These are phyloP conservation scores for Vaccinium corymbosum DNA, from an alignment of 148 eudicot species.

Conservation along the genomic window DNA sequence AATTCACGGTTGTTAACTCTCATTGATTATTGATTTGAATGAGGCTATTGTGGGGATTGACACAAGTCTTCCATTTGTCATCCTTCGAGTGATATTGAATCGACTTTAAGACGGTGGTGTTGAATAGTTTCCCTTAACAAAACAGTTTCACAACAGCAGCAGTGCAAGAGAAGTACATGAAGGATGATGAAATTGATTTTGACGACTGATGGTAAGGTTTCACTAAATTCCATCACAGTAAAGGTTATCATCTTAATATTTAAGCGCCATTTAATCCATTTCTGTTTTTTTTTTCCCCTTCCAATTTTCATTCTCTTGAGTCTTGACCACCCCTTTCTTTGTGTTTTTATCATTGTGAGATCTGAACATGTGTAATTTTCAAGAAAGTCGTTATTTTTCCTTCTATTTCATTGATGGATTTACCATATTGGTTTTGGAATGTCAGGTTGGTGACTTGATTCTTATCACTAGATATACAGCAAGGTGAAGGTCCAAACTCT, in stretches of 20 bases:
- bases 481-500: background rate
- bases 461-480: background rate
- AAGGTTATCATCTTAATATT: background rate
- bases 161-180: slow-evolving; percentile 94
- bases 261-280: background rate
- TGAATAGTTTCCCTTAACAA: slow-evolving; percentile 43
- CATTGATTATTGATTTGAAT: background rate
- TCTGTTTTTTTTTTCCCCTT: background rate
- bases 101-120: background rate
- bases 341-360: background rate
- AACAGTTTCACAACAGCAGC: slow-evolving; percentile 68
- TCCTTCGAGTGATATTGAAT: background rate
- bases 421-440: background rate
- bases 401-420: too few relatives aligned
- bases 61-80: background rate
- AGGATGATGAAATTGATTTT: slow-evolving; percentile 53
- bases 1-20: background rate
- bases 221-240: background rate
- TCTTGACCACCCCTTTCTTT: background rate
- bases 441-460: background rate
- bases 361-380: background rate
- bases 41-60: background rate
- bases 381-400: too few relatives aligned
- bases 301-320: background rate
- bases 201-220: slow-evolving; percentile 21